Evolutionary conservation across 306 rosid species (phyloP).

Genomic region (Cucumis hystrix): DNA sequence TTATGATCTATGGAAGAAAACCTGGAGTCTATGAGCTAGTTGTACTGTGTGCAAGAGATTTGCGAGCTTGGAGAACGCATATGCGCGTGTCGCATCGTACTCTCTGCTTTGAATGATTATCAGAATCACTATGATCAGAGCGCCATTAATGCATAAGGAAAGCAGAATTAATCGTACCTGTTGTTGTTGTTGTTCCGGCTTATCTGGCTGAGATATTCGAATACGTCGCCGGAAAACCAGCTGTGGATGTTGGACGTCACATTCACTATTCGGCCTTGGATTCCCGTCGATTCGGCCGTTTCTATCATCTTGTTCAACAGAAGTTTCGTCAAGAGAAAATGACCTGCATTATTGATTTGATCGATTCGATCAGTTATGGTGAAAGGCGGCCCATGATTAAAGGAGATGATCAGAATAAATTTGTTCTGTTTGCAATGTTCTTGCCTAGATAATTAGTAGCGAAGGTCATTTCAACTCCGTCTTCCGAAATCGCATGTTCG

Average conservation of each 20-base stretch:
- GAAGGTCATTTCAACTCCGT: conserved; percentile 88
- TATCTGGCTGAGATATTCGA: conserved; percentile 49
- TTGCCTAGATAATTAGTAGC: conserved; percentile 76
- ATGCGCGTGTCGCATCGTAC: conserved; percentile 87
- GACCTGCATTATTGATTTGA: conserved; percentile 29
- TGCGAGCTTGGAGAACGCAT: conserved; percentile 86
- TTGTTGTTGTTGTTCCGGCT: conserved; percentile 16
- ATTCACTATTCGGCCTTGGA: conserved; percentile 74
- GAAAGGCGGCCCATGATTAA: background rate
- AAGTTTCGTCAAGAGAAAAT: conserved; percentile 68
- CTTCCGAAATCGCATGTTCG: conserved; percentile 54
- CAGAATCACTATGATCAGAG: background rate
- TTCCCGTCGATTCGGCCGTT: conserved; percentile 47
- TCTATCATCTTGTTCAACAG: conserved; percentile 47
- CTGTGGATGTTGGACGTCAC: conserved; percentile 64
- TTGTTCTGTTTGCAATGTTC: background rate
- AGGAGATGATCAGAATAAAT: background rate
- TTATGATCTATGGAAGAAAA: conserved; percentile 1
- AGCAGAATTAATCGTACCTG: conserved; percentile 19
- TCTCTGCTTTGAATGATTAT: conserved; percentile 17
- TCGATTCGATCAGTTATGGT: background rate
- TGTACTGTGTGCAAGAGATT: conserved; percentile 72
- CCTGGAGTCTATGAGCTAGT: conserved; percentile 69
- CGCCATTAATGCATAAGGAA: background rate
- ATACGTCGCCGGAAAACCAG: conserved; percentile 68